Percentiles rank a stretch among this genome's conserved stretches.
Evolutionary conservation across 2,329 filamentous ascomycete genomes (phyloP).

Genomic region (Mariannaea sp.): DNA sequence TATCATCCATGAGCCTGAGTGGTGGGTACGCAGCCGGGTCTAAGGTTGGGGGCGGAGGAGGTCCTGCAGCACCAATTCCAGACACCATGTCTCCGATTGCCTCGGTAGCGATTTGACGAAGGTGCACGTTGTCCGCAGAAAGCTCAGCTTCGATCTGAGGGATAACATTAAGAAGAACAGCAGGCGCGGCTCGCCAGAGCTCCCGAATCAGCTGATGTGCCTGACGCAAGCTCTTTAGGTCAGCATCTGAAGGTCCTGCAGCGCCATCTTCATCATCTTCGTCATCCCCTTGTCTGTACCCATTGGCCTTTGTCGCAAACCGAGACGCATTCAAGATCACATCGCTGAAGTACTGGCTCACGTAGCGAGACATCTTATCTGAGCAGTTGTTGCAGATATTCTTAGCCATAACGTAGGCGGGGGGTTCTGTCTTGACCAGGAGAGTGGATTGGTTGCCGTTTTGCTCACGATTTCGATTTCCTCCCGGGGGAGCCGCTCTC

Average conservation of each 20-base stretch:
- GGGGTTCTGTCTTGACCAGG: constrained; percentile 83
- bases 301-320: constrained; percentile 59
- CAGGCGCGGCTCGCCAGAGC: constrained; percentile 88
- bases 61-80: constrained; percentile 89
- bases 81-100: constrained; percentile 94
- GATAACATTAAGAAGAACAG: constrained; percentile 89
- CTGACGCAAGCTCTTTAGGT: constrained; percentile 85
- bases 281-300: constrained; percentile 63
- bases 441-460: constrained; percentile 83
- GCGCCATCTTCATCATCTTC: constrained; percentile 66
- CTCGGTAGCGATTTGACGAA: constrained; percentile 87
- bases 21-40: constrained; percentile 88
- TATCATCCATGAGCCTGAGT: constrained; percentile 65
- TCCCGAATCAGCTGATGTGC: constrained; percentile 89
- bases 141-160: constrained; percentile 93
- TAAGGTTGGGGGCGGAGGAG: constrained; percentile 71
- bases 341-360: constrained; percentile 96
- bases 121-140: constrained; percentile 83
- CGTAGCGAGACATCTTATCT: constrained; percentile 92
- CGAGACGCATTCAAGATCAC: constrained; percentile 88
- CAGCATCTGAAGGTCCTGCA: constrained; percentile 74
- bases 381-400: constrained; percentile 86
- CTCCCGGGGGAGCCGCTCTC: constrained; percentile 75
- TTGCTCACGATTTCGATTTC: constrained; percentile 64
- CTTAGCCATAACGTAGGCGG: constrained; percentile 96